These are phyloP conservation scores for Mortierella polycephala DNA, from an alignment of 371 early-diverging fungal species.

Conservation along the genomic window DNA sequence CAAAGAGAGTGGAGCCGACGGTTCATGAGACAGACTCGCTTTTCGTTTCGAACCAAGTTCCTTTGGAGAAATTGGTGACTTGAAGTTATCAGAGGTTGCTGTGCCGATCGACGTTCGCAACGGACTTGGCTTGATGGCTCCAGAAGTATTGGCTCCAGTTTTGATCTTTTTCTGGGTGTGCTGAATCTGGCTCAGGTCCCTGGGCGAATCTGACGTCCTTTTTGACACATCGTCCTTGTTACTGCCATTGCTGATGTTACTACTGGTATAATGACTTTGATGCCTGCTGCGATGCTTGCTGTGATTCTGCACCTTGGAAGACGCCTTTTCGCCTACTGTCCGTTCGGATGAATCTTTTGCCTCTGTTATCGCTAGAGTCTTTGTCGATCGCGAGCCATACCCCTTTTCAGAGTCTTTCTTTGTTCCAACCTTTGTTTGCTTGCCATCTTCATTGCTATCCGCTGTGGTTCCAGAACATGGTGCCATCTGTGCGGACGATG, in stretches of 20 bases:
- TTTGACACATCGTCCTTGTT: no score
- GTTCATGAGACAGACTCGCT: not conserved
- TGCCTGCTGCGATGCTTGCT: no score
- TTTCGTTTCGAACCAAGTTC: not conserved
- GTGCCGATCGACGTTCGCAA: not conserved
- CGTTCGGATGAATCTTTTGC: no score
- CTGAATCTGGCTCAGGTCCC: no score
- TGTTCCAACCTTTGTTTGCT: not conserved
- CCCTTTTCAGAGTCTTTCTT: not conserved
- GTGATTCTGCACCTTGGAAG: no score
- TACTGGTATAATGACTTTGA: no score
- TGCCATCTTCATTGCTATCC: not conserved
- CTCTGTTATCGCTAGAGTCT: not conserved
- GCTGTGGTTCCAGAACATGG: not conserved
- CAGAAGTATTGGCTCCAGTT: not conserved
- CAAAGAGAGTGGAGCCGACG: no score
- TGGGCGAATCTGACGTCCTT: no score
- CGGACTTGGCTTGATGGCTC: not conserved
- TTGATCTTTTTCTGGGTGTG: not conserved
- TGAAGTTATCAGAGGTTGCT: not conserved
- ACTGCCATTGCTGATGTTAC: no score
- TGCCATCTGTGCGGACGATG: not conserved
- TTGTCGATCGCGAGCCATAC: not conserved
- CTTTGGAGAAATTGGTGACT: not conserved
- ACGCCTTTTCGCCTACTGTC: no score